Conservation (phyloP, 75 land plant species). For the Cryptomeria japonica region DNA sequence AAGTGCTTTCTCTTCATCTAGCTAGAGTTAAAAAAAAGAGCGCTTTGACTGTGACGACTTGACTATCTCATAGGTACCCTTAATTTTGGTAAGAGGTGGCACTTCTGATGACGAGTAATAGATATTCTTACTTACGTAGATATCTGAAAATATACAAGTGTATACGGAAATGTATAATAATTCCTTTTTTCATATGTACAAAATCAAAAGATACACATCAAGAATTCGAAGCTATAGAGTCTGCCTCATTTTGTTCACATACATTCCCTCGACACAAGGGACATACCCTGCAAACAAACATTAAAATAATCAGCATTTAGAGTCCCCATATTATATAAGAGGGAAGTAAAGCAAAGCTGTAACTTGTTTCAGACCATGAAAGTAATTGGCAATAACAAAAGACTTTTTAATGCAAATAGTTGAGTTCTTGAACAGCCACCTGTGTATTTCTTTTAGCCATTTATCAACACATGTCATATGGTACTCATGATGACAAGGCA, state of each 20-base stretch:
- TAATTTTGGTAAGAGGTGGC: not conserved
- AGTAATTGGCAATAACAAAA: not conserved
- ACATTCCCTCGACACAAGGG: slow-evolving; percentile 87
- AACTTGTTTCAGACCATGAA: not conserved
- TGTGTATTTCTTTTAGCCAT: slow-evolving; percentile 95
- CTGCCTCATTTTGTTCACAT: slow-evolving; percentile 24
- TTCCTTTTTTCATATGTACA: slow-evolving; percentile 4
- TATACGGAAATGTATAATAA: slow-evolving; percentile 4
- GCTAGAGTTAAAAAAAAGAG: not conserved
- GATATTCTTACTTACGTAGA: not conserved
- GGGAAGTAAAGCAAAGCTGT: not conserved
- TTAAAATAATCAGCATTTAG: not conserved
- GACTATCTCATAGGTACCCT: not conserved
- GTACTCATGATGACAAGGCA: slow-evolving; percentile 91
- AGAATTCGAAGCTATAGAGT: not conserved
- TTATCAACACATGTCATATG: slow-evolving; percentile 91
- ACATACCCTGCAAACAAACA: slow-evolving; percentile 61
- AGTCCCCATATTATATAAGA: not conserved
- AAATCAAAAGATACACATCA: not conserved
- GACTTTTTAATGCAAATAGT: not conserved
- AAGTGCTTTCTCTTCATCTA: not conserved
- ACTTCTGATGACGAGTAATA: no score
- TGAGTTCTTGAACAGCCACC: slow-evolving; percentile 33
- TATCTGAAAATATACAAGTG: not conserved
- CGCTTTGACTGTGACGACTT: not conserved